A percentile compares a stretch with the other conserved stretches of the same genome.
Conservation (phyloP, 2,329 filamentous ascomycete genomes). For the Lomentospora prolificans region DNA sequence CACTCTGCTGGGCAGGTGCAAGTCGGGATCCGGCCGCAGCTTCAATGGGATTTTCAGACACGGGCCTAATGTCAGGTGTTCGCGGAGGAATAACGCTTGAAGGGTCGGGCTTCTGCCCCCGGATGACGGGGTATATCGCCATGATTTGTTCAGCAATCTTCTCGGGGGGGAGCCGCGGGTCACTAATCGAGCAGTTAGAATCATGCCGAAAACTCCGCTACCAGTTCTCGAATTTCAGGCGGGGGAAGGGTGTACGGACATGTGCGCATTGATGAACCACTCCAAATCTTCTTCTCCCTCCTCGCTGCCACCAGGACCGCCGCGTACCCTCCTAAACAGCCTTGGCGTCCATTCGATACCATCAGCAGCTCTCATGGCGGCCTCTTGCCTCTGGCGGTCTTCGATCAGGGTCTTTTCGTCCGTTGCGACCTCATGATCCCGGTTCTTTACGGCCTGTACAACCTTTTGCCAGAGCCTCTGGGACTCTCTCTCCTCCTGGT, state of each 20-base stretch:
- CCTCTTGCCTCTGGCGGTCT: constrained; percentile 82
- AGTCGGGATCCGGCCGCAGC: too few relatives aligned
- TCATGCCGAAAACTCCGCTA: too few relatives aligned
- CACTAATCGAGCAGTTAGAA: too few relatives aligned
- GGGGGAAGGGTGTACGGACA: constrained; percentile 47
- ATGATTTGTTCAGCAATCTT: constrained; percentile 74
- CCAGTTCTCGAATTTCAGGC: too few relatives aligned
- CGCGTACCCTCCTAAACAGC: constrained; percentile 68
- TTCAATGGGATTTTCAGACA: too few relatives aligned
- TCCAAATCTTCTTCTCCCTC: constrained; percentile 84
- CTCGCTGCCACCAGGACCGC: constrained; percentile 59
- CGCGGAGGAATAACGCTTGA: constrained; percentile 46
- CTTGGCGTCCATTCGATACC: constrained; percentile 80
- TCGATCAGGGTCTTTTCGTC: constrained; percentile 96
- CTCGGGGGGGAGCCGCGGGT: constrained; percentile 35
- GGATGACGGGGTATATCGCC: constrained; percentile 74
- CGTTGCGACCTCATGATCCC: constrained; percentile 81
- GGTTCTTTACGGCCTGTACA: constrained; percentile 68
- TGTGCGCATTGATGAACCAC: constrained; percentile 82
- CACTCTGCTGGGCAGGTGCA: background rate
- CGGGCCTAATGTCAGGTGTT: background rate
- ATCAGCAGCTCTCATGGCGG: constrained; percentile 66
- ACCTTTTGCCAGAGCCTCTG: constrained; percentile 80
- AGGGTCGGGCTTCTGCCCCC: constrained; percentile 55
- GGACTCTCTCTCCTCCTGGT: constrained; percentile 86